These are phyloP conservation scores for Evernia prunastri DNA, from an alignment of 495 filamentous ascomycete species.

Conservation along the genomic window DNA sequence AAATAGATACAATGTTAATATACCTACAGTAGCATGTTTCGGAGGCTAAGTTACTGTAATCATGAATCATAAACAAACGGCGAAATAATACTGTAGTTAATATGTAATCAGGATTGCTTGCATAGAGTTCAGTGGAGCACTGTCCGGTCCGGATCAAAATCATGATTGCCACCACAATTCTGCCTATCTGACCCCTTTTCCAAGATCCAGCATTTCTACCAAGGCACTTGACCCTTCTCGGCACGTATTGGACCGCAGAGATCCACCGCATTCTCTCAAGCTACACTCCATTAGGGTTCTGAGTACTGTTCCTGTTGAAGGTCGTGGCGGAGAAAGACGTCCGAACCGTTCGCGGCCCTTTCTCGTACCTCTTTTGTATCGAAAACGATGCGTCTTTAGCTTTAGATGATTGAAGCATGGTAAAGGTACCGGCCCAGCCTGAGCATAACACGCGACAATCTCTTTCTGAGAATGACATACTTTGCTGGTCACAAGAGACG, in stretches of 20 bases:
- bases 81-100: too few species aligned
- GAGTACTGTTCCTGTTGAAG: not conserved
- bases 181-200: too few species aligned
- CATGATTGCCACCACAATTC: too few species aligned
- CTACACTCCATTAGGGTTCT: constrained; percentile 10
- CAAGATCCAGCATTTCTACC: too few species aligned
- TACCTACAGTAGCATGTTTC: too few species aligned
- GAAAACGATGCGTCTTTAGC: not conserved
- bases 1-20: too few species aligned
- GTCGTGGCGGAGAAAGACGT: constrained; percentile 10
- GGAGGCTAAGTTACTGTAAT: too few species aligned
- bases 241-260: not conserved
- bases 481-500: not conserved
- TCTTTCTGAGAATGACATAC: not conserved
- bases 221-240: not conserved
- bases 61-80: too few species aligned
- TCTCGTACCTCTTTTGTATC: constrained; percentile 7
- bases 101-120: too few species aligned
- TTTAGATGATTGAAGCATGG: not conserved
- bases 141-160: too few species aligned
- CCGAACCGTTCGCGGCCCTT: not conserved
- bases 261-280: not conserved
- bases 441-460: not conserved
- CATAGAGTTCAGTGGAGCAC: too few species aligned
- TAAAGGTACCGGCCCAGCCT: not conserved